A percentile compares a stretch with the other conserved stretches of the same genome.
Evolutionary conservation across 768 basidiomycete species (phyloP).

Genomic region (Kondoa malvinella): DNA sequence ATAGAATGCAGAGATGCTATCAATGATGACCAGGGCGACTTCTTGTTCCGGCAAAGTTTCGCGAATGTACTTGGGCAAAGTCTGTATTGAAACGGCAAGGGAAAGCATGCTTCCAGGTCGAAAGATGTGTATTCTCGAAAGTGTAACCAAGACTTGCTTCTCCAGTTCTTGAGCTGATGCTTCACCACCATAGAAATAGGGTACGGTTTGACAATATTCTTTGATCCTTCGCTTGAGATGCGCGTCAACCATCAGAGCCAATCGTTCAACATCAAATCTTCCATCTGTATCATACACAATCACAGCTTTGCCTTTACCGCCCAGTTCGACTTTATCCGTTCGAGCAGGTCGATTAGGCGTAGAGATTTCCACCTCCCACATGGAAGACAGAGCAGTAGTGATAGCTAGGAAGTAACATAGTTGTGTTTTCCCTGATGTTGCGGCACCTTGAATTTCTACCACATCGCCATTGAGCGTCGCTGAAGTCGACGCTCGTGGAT

Average conservation of each 20-base stretch:
- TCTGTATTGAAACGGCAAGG: conserved; percentile 49
- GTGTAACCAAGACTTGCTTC: conserved; percentile 30
- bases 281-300: conserved; percentile 51
- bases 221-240: conserved; percentile 33
- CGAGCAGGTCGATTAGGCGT: conserved; percentile 11
- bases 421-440: conserved; percentile 60
- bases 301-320: conserved; percentile 50
- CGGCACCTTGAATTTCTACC: conserved; percentile 57
- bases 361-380: conserved; percentile 10
- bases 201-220: conserved; percentile 13
- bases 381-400: conserved; percentile 42
- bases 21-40: conserved; percentile 6
- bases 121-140: conserved; percentile 52
- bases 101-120: conserved; percentile 49
- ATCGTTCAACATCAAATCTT: conserved; percentile 44
- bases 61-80: conserved; percentile 35
- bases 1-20: conserved; percentile 16
- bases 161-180: conserved; percentile 20
- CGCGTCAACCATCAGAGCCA: conserved; percentile 38
- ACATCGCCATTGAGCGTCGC: conserved; percentile 44
- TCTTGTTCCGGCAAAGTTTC: conserved; percentile 1
- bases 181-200: conserved; percentile 15
- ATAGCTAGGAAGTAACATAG: conserved; percentile 51
- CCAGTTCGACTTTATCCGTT: conserved; percentile 30
- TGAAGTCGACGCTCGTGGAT: conserved; percentile 6